Evolutionary conservation across 768 basidiomycete genomes (phyloP).

Genomic region (Tephrocybe sp.): DNA sequence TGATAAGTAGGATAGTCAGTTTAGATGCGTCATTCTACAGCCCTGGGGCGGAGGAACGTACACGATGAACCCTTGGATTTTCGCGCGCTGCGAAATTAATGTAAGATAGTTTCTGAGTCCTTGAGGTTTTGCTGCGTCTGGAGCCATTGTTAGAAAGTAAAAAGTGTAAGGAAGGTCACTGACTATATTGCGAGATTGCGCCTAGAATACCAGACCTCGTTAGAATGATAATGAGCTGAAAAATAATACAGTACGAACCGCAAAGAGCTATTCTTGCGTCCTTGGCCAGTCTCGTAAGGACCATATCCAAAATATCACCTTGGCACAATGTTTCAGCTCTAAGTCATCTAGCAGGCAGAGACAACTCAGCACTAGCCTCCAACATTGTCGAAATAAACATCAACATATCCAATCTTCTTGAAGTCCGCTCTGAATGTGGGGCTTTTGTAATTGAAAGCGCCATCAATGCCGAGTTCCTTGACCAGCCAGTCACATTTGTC

Average conservation of each 20-base stretch:
- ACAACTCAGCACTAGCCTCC: constrained; percentile 41
- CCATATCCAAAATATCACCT: constrained; percentile 80
- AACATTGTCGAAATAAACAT: constrained; percentile 85
- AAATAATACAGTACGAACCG: constrained; percentile 51
- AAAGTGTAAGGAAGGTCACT: constrained; percentile 18
- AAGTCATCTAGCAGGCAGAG: not conserved
- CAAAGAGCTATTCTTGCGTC: constrained; percentile 79
- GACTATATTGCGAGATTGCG: constrained; percentile 84
- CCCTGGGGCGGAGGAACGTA: constrained; percentile 34
- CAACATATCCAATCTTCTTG: constrained; percentile 73
- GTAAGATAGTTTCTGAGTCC: constrained; percentile 66
- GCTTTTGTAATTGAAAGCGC: constrained; percentile 86
- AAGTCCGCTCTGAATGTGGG: constrained; percentile 68
- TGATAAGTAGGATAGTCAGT: constrained; percentile 21
- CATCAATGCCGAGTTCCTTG: constrained; percentile 78
- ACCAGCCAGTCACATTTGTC: constrained; percentile 89
- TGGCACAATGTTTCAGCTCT: constrained; percentile 21
- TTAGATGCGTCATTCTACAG: not conserved
- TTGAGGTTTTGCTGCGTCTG: constrained; percentile 57
- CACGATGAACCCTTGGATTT: constrained; percentile 84
- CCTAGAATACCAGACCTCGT: constrained; percentile 34
- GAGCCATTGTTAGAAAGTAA: not conserved
- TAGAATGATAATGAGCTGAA: not conserved
- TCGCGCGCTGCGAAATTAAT: constrained; percentile 76
- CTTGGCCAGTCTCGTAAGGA: constrained; percentile 70